phyloP scores from a whole-genome alignment of 2,329 filamentous ascomycete species.

The Xenoacremonium recifei region DNA sequence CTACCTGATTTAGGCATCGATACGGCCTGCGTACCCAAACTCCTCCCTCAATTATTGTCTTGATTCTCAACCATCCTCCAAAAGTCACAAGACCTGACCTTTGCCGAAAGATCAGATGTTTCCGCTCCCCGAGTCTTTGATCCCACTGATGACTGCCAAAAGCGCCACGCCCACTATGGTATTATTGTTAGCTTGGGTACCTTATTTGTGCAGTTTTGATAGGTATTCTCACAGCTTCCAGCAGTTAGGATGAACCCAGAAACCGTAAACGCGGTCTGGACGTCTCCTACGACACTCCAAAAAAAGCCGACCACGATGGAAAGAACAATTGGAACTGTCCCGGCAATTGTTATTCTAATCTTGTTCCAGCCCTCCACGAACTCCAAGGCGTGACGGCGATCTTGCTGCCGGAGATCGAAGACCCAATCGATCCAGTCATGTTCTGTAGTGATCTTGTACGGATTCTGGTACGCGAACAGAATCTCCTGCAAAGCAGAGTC shows the following conservation, averaged over 20 bases:
- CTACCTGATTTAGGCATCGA: too few relatives aligned
- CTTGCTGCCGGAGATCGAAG: slow-evolving; percentile 1
- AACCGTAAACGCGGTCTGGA: slow-evolving; percentile 3
- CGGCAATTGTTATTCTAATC: slow-evolving; percentile 1
- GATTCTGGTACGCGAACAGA: slow-evolving; percentile 6
- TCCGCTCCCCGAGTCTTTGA: too few relatives aligned
- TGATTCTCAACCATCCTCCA: slow-evolving; percentile 12
- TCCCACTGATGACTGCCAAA: neutral
- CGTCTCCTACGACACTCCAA: slow-evolving; percentile 3
- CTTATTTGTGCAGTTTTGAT: neutral
- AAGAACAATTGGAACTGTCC: neutral
- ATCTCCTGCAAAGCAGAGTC: slow-evolving; percentile 8
- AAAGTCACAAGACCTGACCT: too few relatives aligned
- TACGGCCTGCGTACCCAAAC: too few relatives aligned
- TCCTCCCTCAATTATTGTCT: too few relatives aligned
- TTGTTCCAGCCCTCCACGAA: slow-evolving; percentile 6
- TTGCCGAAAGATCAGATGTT: too few relatives aligned
- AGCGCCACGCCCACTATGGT: neutral
- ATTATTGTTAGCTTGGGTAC: neutral
- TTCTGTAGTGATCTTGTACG: neutral
- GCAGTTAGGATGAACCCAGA: slow-evolving; percentile 4
- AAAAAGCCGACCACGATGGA: slow-evolving; percentile 2
- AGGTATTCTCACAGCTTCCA: neutral
- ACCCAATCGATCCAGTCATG: slow-evolving; percentile 5
- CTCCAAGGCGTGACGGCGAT: slow-evolving; percentile 2